A percentile compares a stretch with the other conserved stretches of the same genome.
Conservation (phyloP, 2,329 filamentous ascomycete species). For the Pseudogymnoascus sp. region DNA sequence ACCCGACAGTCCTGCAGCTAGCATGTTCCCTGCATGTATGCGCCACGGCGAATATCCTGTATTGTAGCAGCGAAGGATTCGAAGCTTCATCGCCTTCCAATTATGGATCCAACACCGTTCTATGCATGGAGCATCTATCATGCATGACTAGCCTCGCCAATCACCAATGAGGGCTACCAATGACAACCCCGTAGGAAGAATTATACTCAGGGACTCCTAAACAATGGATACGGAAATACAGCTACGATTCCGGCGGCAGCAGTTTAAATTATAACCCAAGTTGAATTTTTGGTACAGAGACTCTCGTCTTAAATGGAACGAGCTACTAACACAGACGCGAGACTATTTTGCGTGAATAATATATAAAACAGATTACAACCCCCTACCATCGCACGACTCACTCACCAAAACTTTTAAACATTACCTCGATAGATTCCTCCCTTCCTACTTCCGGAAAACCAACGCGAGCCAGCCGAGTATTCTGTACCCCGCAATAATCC, state of each 20-base stretch:
- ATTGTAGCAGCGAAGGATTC: neutral
- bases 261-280: no score
- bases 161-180: neutral
- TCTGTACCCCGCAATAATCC: constrained; percentile 66
- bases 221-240: neutral
- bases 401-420: neutral
- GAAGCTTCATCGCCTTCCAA: neutral
- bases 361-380: no score
- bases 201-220: neutral
- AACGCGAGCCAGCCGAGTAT: constrained; percentile 59
- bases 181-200: neutral
- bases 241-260: no score
- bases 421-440: neutral
- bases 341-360: no score
- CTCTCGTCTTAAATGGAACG: no score
- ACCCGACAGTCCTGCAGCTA: neutral
- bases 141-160: neutral
- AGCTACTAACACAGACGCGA: no score
- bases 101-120: neutral
- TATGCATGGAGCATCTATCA: neutral
- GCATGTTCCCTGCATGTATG: neutral
- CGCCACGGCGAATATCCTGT: neutral
- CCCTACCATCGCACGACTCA: no score
- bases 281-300: no score
- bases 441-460: constrained; percentile 24